phyloP scores from a whole-genome alignment of 2,329 filamentous ascomycete species.

The Xylaria sp. region DNA sequence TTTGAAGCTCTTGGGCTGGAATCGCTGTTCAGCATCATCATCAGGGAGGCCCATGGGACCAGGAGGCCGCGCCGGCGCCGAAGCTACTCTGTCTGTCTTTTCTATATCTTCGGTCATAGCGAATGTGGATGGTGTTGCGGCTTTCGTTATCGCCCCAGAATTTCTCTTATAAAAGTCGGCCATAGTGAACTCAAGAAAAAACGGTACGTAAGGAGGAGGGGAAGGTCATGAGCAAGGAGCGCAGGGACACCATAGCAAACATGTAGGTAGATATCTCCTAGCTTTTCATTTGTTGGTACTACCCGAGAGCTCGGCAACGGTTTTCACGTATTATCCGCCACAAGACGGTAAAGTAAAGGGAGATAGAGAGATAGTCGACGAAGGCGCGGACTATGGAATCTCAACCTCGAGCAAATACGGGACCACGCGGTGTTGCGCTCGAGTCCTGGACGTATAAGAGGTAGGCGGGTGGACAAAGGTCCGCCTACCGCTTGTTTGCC shows the following conservation, averaged over 20 bases:
- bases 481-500: slow-evolving; percentile 21
- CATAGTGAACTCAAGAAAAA: slow-evolving; percentile 27
- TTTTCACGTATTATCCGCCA: slow-evolving; percentile 21
- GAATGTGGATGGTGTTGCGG: slow-evolving; percentile 10
- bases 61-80: slow-evolving; percentile 4
- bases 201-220: slow-evolving; percentile 1
- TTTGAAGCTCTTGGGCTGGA: slow-evolving; percentile 61
- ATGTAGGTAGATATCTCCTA: slow-evolving; percentile 24
- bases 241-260: slow-evolving; percentile 22
- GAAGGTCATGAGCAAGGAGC: slow-evolving; percentile 9
- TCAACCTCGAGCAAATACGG: slow-evolving; percentile 6
- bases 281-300: slow-evolving; percentile 10
- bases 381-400: slow-evolving; percentile 32
- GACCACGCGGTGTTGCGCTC: slow-evolving; percentile 4
- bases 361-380: too few species aligned
- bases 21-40: slow-evolving; percentile 53
- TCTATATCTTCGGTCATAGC: slow-evolving; percentile 36
- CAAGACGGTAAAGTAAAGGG: slow-evolving; percentile 28
- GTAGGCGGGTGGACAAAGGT: slow-evolving; percentile 19
- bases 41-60: slow-evolving; percentile 8
- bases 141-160: slow-evolving; percentile 31
- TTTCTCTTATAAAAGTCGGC: slow-evolving; percentile 31
- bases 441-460: slow-evolving; percentile 26
- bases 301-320: slow-evolving; percentile 22
- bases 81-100: slow-evolving; percentile 23